A percentile compares a stretch with the other conserved stretches of the same genome.
Evolutionary conservation across 2,329 filamentous ascomycete species (phyloP).

Genomic region (Fusarium sp.): DNA sequence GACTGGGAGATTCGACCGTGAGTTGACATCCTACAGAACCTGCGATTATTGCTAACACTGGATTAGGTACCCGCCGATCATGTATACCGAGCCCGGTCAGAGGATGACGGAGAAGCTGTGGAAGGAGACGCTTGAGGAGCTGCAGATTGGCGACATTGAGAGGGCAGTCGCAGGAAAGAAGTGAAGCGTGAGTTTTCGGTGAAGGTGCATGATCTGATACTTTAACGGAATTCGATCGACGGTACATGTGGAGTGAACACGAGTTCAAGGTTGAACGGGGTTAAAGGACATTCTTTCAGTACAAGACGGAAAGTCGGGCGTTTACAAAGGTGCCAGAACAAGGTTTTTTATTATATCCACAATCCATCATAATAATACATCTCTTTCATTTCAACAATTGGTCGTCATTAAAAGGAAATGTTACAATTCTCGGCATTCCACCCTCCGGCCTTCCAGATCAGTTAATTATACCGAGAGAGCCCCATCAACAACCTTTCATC

Average conservation of each 20-base stretch:
- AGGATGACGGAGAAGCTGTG: slow-evolving; percentile 11
- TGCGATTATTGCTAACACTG: background rate
- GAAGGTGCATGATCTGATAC: background rate
- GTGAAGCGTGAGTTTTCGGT: background rate
- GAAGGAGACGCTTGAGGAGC: slow-evolving; percentile 2
- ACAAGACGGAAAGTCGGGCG: background rate
- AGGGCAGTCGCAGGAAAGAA: background rate
- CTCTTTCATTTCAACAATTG: background rate
- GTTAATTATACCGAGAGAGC: background rate
- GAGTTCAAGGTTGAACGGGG: background rate
- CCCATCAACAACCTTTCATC: slow-evolving; percentile 18
- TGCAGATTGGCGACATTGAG: slow-evolving; percentile 7
- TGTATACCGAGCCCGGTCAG: slow-evolving; percentile 5
- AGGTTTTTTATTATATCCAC: background rate
- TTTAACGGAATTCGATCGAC: background rate
- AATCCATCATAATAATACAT: background rate
- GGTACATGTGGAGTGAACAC: background rate
- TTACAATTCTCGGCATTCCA: background rate
- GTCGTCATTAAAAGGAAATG: background rate
- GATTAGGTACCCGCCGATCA: slow-evolving; percentile 3
- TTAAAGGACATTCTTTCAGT: background rate
- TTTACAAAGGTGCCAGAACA: background rate
- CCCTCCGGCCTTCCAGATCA: background rate
- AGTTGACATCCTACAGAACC: background rate
- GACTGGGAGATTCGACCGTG: slow-evolving; percentile 12